Percentiles rank a stretch among this genome's conserved stretches.
phyloP scores from a whole-genome alignment of 169 alveolate species.

The Cryptosporidium canis region DNA sequence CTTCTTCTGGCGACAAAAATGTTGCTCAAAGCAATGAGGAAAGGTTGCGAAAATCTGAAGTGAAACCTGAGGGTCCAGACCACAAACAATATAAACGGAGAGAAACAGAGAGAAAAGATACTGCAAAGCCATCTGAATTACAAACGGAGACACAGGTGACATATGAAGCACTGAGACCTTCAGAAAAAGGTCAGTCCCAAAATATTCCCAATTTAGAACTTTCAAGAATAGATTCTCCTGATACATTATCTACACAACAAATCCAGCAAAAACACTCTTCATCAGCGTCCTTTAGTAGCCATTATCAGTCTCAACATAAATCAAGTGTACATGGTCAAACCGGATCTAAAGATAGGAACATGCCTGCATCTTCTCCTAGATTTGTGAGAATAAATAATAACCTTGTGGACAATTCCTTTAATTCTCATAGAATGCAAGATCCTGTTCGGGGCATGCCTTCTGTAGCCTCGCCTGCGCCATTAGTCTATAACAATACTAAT shows the following conservation, averaged over 20 bases:
- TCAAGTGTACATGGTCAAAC: not conserved
- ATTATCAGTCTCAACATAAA: not conserved
- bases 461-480: not conserved
- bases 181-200: not conserved
- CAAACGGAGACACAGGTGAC: not conserved
- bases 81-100: not conserved
- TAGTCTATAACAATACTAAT: constrained; percentile 16
- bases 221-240: constrained; percentile 32
- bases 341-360: not conserved
- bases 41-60: not conserved
- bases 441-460: not conserved
- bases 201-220: not conserved
- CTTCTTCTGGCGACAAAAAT: not conserved
- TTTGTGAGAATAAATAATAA: constrained; percentile 50
- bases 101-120: not conserved
- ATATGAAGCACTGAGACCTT: not conserved
- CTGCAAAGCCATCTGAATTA: not conserved
- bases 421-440: constrained; percentile 4
- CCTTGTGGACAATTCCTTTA: constrained; percentile 31
- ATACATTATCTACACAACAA: not conserved
- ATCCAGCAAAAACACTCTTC: constrained; percentile 9
- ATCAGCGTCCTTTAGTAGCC: not conserved
- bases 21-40: not conserved
- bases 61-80: not conserved
- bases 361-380: constrained; percentile 54